Evolutionary conservation across 306 rosid genomes (phyloP), one percentile per base, ranked within the genome.

Genomic region (Prunus armeniaca): DNA sequence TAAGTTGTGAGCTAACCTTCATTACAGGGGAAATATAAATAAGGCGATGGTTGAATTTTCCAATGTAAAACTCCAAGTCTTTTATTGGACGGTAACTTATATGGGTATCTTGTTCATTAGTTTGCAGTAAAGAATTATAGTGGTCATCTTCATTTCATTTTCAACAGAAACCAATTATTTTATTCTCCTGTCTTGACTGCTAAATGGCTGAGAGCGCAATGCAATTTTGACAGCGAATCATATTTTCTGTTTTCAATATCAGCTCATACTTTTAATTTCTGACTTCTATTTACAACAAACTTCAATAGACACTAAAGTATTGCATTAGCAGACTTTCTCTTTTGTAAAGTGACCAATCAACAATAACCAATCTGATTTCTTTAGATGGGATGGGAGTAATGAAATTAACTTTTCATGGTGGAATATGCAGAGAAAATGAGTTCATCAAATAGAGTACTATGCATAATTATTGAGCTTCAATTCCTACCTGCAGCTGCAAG

Each of bases 401-500:
- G 32, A 60, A 24, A 22, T 24, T 60, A 24, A 24, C 32, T 52
- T 60, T 2, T 20, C 25, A 20, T 20, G n/a, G 6, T 7, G 12
- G 13, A 9, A 19, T 10, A 25, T 60, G 2, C 65, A 22, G 38
- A 32, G 24, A 32, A 18, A 62, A 12, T 15, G 19, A 22, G 65
- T 60, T 60, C 65, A 60, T 25, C 65, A 60, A 60, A 4, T 25
- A 58, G 64, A 20, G 32, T 30, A 34, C 41, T 0, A 34, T 6
- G 43, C 43, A 6, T 34, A 34, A 34, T 34, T 34, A 34, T 34
- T 34, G 43, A 6, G 1, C 34, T 58, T 58, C 14, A 12, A n/a
- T 14, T 57, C 56, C 22, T 77, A 80, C 80, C 82, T 56, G 24
- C 61, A 55, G 84, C 82, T 56, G 82, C 81, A 28, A 30, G 79